Evolutionary conservation across 805 yeast genomes (phyloP), one percentile per base, ranked within the genome.

Genomic region (Schwanniomyces sp.): DNA sequence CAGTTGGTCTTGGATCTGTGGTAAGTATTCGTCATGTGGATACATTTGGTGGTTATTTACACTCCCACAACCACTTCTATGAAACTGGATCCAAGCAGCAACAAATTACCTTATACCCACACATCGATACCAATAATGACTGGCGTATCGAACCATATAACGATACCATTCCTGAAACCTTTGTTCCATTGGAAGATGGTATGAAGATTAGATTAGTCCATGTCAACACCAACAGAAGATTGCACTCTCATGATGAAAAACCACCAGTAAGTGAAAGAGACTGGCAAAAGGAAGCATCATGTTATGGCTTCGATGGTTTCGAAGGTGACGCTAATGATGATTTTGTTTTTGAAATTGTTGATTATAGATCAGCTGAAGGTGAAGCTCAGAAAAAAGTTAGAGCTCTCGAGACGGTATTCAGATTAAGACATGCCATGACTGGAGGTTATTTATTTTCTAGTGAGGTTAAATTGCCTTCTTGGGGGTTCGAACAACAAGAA

Each of bases 401-500:
- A 52, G 88, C 95, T 12, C 64, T 88, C 40, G 80, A 84, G 40
- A 82, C 94, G 24, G 75, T 85, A 36, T 85, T 88, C 71, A 78
- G 88, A 70, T 75, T 88, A 54, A 81, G 79, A 66, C 95, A 88
- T 59, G 91, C 91, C 29, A 82, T 85, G 86, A 76, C 87, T 24
- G 91, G 91, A 47, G 79, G 89, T 68, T 84, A 82, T 61, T 70
- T 88, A 56, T 88, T 86, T 65, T 84, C 94, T n/a, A 86, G 82
- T 54, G 85, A 80, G 48, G 81, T 78, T 11, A 85, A 85, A 62
- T 76, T 88, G 58, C 96, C 96, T 51, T 81, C 80, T 44, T 87
- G 94, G 91, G 95, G 87, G 1, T 85, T 83, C 55, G 86, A 82
- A 52, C 96, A 88, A 66, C 91, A 85, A 65, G 96, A 88, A 70